Evolutionary conservation across 2,329 filamentous ascomycete genomes (phyloP), one percentile per base, ranked within the genome.

Genomic region (Paraphoma sp.): DNA sequence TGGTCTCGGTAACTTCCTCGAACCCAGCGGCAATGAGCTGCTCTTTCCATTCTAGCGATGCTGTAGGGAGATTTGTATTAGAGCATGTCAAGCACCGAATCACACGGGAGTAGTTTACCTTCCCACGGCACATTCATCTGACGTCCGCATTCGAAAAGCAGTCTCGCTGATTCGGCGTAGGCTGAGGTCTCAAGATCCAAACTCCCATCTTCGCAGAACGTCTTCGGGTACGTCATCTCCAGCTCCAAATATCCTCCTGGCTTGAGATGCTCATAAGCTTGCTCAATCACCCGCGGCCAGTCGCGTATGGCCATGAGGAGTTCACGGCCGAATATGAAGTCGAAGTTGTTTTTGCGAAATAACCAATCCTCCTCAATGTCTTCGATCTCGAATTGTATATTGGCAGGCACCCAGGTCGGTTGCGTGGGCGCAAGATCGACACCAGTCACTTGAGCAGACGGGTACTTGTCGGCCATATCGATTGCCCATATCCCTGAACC

Each of bases 191-290:
- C 52, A 6, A 54, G 52, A 17, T 54, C 52, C 8, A 54, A 31
- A 33, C 41, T 50, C 28, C 42, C 42, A 33, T 54, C 52, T 50
- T 54, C 52, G 47, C 52, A 54, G 28, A 41, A 54, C 14, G 52
- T 54, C 28, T 54, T 54, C 2, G 52, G 47, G 18, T 54, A 54
- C 12, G 52, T 54, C 52, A 50, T 54, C 33, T 54, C 52, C 17
- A 54, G 33, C 58, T 84, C 82, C 28, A 84, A 66, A 71, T 77
- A 84, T 16, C 82, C 54, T 42, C 54, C 54, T 23, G 48, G 54
- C 41, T 52, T 56, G 18, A 67, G 68, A 51, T 68, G 78, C 59
- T 60, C 44, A 17, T 70, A 63, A 10, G 59, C 62, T 48, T 71
- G 64, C 53, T 56, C 40, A 23, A 58, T 71, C 30, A 79, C 69